Evolutionary conservation across 768 basidiomycete genomes (phyloP).

Genomic region (Amanita pallidorosea): DNA sequence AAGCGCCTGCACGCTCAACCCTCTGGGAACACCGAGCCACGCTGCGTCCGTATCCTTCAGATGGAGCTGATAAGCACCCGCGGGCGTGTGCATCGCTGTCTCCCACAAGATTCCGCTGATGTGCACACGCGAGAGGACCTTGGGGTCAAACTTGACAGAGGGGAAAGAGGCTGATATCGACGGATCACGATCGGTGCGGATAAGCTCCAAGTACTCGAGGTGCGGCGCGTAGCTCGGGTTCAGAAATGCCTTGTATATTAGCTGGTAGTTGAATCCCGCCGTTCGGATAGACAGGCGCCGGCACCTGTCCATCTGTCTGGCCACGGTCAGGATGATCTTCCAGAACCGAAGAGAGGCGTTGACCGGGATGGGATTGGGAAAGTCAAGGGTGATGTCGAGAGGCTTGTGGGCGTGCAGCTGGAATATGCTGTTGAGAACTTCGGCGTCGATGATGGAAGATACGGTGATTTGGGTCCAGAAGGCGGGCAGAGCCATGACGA

Average conservation of each 20-base stretch:
- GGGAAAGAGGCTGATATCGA: conserved; percentile 4
- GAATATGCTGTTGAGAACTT: not conserved
- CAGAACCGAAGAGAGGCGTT: conserved; percentile 3
- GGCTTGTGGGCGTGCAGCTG: not conserved
- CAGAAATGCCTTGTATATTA: conserved; percentile 3
- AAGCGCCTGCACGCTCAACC: not conserved
- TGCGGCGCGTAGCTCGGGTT: not conserved
- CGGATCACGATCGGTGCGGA: conserved; percentile 4
- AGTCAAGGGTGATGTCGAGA: conserved; percentile 3
- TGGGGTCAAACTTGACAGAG: conserved; percentile 1
- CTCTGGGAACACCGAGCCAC: conserved; percentile 1
- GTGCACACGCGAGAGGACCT: not conserved
- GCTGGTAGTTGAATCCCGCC: conserved; percentile 1
- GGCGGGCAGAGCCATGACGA: not conserved
- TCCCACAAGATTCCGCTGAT: conserved; percentile 2
- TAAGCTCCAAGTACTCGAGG: conserved; percentile 3
- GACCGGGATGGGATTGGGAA: not conserved
- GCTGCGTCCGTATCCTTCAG: conserved; percentile 2
- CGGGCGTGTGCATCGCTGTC: not conserved
- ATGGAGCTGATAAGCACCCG: not conserved
- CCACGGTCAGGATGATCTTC: conserved; percentile 2
- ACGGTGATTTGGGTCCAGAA: conserved; percentile 4
- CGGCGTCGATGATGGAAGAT: conserved; percentile 1
- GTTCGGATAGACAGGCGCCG: conserved; percentile 3
- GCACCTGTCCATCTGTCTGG: conserved; percentile 1